phyloP scores from a whole-genome alignment of 352 stramenopile genomes.

The Achlya hypogyna region DNA sequence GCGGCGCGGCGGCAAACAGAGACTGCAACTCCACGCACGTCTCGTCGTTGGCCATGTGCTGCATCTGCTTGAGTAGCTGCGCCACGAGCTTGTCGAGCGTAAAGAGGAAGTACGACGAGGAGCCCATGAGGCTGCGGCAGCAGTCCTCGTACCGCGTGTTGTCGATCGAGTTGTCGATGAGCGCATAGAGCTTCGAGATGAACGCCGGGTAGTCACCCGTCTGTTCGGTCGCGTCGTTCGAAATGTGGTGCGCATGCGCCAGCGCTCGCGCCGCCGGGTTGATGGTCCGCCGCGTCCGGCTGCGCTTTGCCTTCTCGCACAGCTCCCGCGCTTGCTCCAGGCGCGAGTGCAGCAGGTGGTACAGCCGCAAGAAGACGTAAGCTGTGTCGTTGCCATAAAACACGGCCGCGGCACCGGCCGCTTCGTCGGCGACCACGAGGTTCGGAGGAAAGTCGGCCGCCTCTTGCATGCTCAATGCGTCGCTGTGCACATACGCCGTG shows the following conservation, averaged over 20 bases:
- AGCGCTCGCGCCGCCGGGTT: slow-evolving; percentile 74
- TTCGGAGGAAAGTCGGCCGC: slow-evolving; percentile 61
- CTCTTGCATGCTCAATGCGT: slow-evolving; percentile 67
- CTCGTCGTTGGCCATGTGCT: slow-evolving; percentile 72
- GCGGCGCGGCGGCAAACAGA: slow-evolving; percentile 17
- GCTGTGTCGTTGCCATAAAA: slow-evolving; percentile 79
- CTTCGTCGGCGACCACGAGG: slow-evolving; percentile 53
- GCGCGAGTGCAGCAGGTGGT: slow-evolving; percentile 81
- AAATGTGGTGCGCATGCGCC: slow-evolving; percentile 56
- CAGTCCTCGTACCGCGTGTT: slow-evolving; percentile 84
- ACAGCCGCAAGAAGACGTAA: slow-evolving; percentile 85
- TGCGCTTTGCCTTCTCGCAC: slow-evolving; percentile 81
- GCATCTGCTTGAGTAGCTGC: slow-evolving; percentile 83
- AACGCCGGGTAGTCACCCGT: slow-evolving; percentile 82
- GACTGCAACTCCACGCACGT: slow-evolving; percentile 61
- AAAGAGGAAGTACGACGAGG: slow-evolving; percentile 86
- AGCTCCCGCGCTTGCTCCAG: slow-evolving; percentile 72
- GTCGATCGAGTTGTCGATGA: slow-evolving; percentile 82
- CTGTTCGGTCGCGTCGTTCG: slow-evolving; percentile 45
- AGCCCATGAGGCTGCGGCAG: slow-evolving; percentile 82
- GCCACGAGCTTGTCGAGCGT: slow-evolving; percentile 87
- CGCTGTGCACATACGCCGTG: slow-evolving; percentile 65
- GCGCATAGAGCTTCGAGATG: slow-evolving; percentile 75
- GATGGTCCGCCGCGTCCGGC: slow-evolving; percentile 75
- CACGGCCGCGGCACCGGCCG: slow-evolving; percentile 33